Percentiles rank a stretch among this genome's conserved stretches.
phyloP scores from a whole-genome alignment of 1,284 basidiomycete species.

The Anthracocystis walkeri region DNA sequence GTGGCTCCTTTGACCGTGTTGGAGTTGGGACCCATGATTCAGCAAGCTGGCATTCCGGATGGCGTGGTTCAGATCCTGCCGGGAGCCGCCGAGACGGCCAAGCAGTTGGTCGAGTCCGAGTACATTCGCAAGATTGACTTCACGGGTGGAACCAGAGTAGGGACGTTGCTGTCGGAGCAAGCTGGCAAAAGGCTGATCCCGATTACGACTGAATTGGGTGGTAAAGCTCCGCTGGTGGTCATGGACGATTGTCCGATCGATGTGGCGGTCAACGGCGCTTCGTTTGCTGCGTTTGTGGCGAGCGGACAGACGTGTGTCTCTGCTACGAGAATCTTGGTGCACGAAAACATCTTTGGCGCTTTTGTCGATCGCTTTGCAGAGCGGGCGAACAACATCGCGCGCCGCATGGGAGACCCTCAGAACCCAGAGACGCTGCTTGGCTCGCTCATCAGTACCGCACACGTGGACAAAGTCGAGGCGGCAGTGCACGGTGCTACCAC shows the following conservation, averaged over 20 bases:
- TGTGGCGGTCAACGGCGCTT: conserved; percentile 80
- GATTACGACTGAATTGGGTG: conserved; percentile 74
- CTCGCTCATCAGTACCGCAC: conserved; percentile 77
- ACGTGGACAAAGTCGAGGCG: conserved; percentile 76
- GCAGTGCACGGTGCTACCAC: conserved; percentile 73
- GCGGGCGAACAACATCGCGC: conserved; percentile 76
- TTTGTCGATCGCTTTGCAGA: conserved; percentile 77
- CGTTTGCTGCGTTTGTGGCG: conserved; percentile 84
- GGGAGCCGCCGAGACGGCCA: conserved; percentile 76
- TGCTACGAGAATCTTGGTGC: conserved; percentile 36
- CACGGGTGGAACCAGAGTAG: conserved; percentile 82
- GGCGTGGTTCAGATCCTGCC: conserved; percentile 80
- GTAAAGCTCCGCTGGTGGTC: conserved; percentile 79
- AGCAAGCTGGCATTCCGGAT: conserved; percentile 79
- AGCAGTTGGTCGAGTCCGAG: conserved; percentile 76
- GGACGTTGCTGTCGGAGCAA: conserved; percentile 77
- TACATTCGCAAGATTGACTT: conserved; percentile 82
- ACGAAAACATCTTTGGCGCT: conserved; percentile 75
- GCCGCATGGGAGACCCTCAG: conserved; percentile 79
- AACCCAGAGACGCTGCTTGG: conserved; percentile 81
- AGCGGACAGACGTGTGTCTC: conserved; percentile 76
- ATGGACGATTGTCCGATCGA: conserved; percentile 80
- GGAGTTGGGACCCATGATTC: conserved; percentile 78
- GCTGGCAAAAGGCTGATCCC: conserved; percentile 79
- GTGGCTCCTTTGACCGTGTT: conserved; percentile 82